Evolutionary conservation across 805 yeast species (phyloP).

Genomic region (Hanseniaspora pseudoguilliermondii): DNA sequence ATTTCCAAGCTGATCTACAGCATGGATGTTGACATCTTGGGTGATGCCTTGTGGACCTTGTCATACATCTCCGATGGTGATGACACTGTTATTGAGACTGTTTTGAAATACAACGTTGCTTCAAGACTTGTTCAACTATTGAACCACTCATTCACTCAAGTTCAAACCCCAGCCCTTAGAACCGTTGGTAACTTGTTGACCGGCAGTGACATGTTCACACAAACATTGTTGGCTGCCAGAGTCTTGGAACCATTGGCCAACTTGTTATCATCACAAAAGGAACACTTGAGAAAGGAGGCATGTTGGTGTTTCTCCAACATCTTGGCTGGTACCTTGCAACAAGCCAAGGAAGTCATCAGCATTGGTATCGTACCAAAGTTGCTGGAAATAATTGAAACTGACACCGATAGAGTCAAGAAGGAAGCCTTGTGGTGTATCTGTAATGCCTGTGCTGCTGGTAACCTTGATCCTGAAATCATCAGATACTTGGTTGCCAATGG

Average conservation of each 20-base stretch:
- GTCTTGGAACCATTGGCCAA: conserved; percentile 76
- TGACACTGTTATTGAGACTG: conserved; percentile 87
- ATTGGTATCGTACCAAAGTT: conserved; percentile 86
- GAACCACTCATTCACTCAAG: conserved; percentile 67
- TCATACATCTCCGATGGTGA: conserved; percentile 91
- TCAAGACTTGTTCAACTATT: conserved; percentile 83
- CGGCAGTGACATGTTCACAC: conserved; percentile 92
- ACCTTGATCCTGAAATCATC: conserved; percentile 82
- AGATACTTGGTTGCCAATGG: conserved; percentile 88
- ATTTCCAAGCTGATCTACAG: conserved; percentile 83
- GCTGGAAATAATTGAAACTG: conserved; percentile 63
- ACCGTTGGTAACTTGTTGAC: conserved; percentile 97
- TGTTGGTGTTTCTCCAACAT: conserved; percentile 98
- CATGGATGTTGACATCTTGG: conserved; percentile 80
- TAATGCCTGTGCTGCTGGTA: conserved; percentile 93
- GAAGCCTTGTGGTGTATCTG: conserved; percentile 99
- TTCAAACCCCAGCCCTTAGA: conserved; percentile 94
- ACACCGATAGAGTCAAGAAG: conserved; percentile 90
- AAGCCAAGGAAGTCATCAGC: conserved; percentile 93
- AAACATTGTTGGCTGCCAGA: conserved; percentile 84
- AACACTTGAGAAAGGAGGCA: conserved; percentile 88
- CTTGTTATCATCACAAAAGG: conserved; percentile 71
- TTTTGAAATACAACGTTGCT: conserved; percentile 90
- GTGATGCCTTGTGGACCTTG: conserved; percentile 98
- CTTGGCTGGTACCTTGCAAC: conserved; percentile 92